A percentile compares a stretch with the other conserved stretches of the same genome.
Conservation (phyloP, 495 filamentous ascomycete genomes). For the Xylaria cubensis region DNA sequence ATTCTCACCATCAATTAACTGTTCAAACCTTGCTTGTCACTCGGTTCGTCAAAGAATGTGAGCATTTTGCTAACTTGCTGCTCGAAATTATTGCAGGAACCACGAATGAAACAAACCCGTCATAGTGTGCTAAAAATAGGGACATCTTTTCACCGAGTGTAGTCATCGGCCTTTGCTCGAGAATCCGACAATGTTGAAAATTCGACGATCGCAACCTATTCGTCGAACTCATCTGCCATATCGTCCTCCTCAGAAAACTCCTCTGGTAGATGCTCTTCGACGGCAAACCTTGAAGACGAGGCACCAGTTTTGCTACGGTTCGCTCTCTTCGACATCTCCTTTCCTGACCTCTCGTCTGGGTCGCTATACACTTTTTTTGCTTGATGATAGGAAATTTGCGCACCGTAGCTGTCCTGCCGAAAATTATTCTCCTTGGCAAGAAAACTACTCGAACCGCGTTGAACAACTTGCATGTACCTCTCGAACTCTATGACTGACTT, state of each 20-base stretch:
- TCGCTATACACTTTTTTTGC: not conserved
- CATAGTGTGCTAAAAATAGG: conserved; percentile 22
- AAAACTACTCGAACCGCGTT: not conserved
- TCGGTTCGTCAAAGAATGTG: not conserved
- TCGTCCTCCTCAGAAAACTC: not conserved
- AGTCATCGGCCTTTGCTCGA: conserved; percentile 3
- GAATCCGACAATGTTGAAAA: not conserved
- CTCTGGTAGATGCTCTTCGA: not conserved
- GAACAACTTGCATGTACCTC: too few species aligned
- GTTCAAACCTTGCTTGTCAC: not conserved
- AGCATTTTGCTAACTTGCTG: not conserved
- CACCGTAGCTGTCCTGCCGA: not conserved
- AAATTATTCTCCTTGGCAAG: not conserved
- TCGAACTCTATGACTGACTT: too few species aligned
- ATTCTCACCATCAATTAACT: too few species aligned
- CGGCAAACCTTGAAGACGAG: not conserved
- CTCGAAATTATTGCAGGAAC: not conserved
- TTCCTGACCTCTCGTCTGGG: not conserved
- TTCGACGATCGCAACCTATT: not conserved
- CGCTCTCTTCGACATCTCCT: not conserved
- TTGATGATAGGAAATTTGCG: not conserved
- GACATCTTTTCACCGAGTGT: not conserved
- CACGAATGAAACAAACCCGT: not conserved
- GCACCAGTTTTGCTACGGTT: not conserved
- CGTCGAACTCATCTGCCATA: not conserved